phyloP scores from a whole-genome alignment of 1,284 basidiomycete genomes.

The Pyrrhoderma lamaoense region DNA sequence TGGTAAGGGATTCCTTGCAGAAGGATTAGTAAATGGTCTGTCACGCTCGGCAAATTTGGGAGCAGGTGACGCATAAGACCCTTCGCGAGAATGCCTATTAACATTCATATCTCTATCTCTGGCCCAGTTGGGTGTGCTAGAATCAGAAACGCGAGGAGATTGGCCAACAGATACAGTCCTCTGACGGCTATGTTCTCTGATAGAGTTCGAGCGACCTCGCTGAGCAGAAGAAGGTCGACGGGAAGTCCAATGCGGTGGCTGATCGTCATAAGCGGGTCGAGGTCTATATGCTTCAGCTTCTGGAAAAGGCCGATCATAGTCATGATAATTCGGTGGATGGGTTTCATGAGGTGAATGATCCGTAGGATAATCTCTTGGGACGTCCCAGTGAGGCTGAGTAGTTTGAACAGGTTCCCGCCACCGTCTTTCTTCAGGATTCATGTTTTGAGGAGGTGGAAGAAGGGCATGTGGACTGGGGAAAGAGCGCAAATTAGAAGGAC shows the following conservation, averaged over 20 bases:
- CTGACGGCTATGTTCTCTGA: constrained; percentile 12
- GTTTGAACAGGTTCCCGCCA: constrained; percentile 5
- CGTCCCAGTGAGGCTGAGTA: constrained; percentile 1
- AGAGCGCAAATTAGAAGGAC: too few species aligned
- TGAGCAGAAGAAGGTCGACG: constrained; percentile 5
- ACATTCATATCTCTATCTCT: constrained; percentile 6
- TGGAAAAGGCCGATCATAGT: background rate
- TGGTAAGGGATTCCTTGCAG: background rate
- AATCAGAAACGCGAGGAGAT: constrained; percentile 6
- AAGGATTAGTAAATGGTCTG: background rate
- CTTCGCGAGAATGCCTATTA: constrained; percentile 10
- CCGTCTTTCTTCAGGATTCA: constrained; percentile 1
- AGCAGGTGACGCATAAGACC: background rate
- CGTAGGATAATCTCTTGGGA: background rate
- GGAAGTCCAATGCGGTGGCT: constrained; percentile 5
- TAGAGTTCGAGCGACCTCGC: constrained; percentile 5
- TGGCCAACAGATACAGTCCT: constrained; percentile 11
- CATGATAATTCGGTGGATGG: constrained; percentile 5
- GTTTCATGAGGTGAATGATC: constrained; percentile 7
- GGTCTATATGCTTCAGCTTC: constrained; percentile 2
- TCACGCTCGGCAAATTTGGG: background rate
- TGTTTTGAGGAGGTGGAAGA: constrained; percentile 3
- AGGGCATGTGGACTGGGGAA: too few species aligned
- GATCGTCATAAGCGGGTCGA: constrained; percentile 3
- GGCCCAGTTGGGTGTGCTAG: constrained; percentile 1